Evolutionary conservation across 331 rosid species (phyloP), one percentile per base, ranked within the genome.

Genomic region (Acacia concinna): DNA sequence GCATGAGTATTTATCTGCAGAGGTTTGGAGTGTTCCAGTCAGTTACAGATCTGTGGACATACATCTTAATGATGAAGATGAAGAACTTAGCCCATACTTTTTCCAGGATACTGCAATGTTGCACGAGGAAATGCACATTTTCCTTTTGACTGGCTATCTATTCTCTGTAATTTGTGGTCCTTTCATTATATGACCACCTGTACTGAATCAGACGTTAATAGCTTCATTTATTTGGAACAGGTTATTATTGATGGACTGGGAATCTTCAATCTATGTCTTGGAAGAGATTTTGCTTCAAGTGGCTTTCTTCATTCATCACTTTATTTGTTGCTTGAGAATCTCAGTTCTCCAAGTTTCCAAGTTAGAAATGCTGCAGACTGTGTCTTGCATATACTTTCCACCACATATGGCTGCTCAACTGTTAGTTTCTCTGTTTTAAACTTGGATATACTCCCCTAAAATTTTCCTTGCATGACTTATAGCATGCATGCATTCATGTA

Each of bases 291-390:
- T 83, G 65, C 83, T 60, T 89, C 93, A 35, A 75, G 92, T 74
- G 98, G 99, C 69, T 95, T 93, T 86, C 97, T 95, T 85, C 98
- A 95, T 87, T 89, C 92, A 38, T 93, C 98, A 68, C 92, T 95
- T 78, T 95, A 95, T 90, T 78, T 93, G 81, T 89, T 95, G 87
- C 92, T 95, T 41, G 98, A 95, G 88, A 90, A 88, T 86, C 99
- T 95, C 75, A 83, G 86, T 84, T 95, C 96, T 81, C 82, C 89
- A 78, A 89, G 84, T 75, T 87, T 73, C 68, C 82, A 78, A 78
- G 94, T 95, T 85, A 89, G 96, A 88, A 90, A 82, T 31, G 91
- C 99, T 49, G 85, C 96, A 15, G 98, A 95, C 88, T 86, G 87
- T 83, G 89, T 86, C 79, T 81, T 95, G 79, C 89, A 87, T 69